A percentile compares a stretch with the other conserved stretches of the same genome.
Conservation (phyloP, 495 filamentous ascomycete genomes). For the Xeromyces bisporus region DNA sequence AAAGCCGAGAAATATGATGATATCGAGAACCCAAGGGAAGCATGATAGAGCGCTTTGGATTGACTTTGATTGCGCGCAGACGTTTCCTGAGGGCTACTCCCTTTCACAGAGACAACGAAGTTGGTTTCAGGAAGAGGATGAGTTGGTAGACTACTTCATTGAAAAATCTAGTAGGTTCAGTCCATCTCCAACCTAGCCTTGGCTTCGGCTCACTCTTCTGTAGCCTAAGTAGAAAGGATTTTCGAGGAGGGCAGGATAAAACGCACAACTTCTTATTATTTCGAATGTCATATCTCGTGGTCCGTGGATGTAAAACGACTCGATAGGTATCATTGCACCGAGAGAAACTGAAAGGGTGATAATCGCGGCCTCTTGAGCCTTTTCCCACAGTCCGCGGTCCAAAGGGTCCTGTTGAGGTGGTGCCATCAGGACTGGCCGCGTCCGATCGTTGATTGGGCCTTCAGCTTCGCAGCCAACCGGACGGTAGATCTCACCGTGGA, state of each 20-base stretch:
- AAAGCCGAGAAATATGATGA: conserved; percentile 11
- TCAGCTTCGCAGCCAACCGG: no score
- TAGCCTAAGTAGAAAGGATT: conserved; percentile 8
- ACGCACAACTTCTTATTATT: conserved; percentile 9
- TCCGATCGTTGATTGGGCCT: no score
- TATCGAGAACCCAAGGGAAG: conserved; percentile 3
- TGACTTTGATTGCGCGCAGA: conserved; percentile 14
- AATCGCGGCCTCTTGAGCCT: no score
- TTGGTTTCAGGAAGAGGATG: conserved; percentile 7
- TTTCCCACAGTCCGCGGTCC: no score
- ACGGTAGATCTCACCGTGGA: no score
- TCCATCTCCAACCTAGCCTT: background rate
- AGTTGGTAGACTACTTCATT: conserved; percentile 10
- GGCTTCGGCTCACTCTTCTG: conserved; percentile 3
- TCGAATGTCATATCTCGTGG: no score
- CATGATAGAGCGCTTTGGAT: conserved; percentile 15
- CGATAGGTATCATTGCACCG: no score
- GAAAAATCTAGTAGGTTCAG: conserved; percentile 7
- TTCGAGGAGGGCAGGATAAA: conserved; percentile 6
- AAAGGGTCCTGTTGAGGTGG: no score
- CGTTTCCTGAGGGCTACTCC: conserved; percentile 5
- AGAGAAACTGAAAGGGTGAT: no score
- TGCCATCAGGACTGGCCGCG: no score
- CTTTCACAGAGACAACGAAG: conserved; percentile 3
- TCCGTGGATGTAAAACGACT: no score